These are phyloP conservation scores for Ilex asprella DNA, from an alignment of 257 asterid genomes.

Conservation along the genomic window DNA sequence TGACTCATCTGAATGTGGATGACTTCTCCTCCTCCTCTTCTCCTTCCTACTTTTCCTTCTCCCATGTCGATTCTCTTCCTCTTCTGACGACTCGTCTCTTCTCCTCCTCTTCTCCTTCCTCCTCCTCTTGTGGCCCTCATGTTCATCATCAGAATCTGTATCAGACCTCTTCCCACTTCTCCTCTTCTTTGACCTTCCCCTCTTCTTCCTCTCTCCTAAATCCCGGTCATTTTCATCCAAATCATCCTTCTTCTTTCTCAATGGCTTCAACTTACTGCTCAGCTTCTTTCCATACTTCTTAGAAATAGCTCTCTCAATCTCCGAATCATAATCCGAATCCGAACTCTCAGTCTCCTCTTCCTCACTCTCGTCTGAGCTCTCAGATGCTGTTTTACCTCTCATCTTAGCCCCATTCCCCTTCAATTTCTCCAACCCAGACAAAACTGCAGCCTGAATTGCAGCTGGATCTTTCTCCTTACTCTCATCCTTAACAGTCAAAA, in stretches of 20 bases:
- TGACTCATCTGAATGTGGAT: constrained; percentile 27
- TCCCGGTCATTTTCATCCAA: constrained; percentile 24
- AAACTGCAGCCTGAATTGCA: constrained; percentile 50
- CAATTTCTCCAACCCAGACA: constrained; percentile 65
- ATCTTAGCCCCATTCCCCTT: constrained; percentile 23
- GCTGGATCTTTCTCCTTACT: constrained; percentile 46
- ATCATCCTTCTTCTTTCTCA: constrained; percentile 23
- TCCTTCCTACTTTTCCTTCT: constrained; percentile 59
- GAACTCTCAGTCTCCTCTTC: constrained; percentile 68
- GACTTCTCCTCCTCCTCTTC: constrained; percentile 39
- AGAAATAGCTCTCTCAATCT: constrained; percentile 65
- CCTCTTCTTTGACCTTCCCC: constrained; percentile 56
- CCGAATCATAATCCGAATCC: constrained; percentile 77
- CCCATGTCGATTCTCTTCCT: constrained; percentile 32
- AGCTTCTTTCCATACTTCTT: constrained; percentile 39
- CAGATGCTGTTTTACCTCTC: constrained; percentile 5
- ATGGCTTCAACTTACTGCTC: constrained; percentile 28
- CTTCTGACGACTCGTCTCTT: constrained; percentile 46
- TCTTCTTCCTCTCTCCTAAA: constrained; percentile 33
- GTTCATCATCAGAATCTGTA: constrained; percentile 45
- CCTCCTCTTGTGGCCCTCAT: constrained; percentile 35
- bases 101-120: constrained; percentile 48
- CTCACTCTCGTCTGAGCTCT: constrained; percentile 38
- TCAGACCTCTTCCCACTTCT: constrained; percentile 40
- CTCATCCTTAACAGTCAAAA: constrained; percentile 79